These are phyloP conservation scores for Sedum album DNA, from an alignment of 164 flowering plant species.

Conservation along the genomic window DNA sequence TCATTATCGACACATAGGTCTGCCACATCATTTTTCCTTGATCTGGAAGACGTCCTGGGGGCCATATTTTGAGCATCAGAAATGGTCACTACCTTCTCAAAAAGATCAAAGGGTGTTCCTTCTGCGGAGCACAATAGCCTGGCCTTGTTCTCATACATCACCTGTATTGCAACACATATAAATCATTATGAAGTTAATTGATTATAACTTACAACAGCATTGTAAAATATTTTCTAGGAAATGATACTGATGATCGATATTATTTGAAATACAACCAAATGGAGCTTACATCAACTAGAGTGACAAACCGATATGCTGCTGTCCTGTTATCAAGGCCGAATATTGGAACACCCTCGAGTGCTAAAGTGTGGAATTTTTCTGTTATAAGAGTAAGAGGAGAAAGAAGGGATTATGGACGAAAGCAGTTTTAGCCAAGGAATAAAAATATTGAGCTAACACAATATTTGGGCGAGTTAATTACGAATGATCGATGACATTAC, in stretches of 20 bases:
- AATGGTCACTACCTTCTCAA: constrained; percentile 63
- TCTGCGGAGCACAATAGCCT: constrained; percentile 87
- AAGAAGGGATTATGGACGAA: not conserved
- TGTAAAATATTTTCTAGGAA: not conserved
- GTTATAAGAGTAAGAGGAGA: constrained; percentile 16
- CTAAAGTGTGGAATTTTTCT: constrained; percentile 86
- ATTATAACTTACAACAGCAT: not conserved
- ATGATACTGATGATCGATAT: not conserved
- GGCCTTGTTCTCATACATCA: constrained; percentile 85
- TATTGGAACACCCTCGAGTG: constrained; percentile 80
- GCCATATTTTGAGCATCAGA: constrained; percentile 71
- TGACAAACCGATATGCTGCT: constrained; percentile 94
- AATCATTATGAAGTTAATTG: too few relatives aligned
- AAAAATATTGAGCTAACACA: not conserved
- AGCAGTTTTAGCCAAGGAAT: not conserved
- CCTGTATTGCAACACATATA: constrained; percentile 32
- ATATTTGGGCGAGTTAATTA: too few relatives aligned
- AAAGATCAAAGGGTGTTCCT: constrained; percentile 59
- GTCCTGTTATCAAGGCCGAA: constrained; percentile 80
- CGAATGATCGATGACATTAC: constrained; percentile 18
- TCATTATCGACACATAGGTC: constrained; percentile 96
- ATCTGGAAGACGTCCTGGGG: constrained; percentile 88
- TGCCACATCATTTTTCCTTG: constrained; percentile 61
- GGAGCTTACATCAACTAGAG: constrained; percentile 77
- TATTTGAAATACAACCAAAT: not conserved